Conservation (phyloP, 164 flowering plant genomes). For the Aristolochia fimbriata region DNA sequence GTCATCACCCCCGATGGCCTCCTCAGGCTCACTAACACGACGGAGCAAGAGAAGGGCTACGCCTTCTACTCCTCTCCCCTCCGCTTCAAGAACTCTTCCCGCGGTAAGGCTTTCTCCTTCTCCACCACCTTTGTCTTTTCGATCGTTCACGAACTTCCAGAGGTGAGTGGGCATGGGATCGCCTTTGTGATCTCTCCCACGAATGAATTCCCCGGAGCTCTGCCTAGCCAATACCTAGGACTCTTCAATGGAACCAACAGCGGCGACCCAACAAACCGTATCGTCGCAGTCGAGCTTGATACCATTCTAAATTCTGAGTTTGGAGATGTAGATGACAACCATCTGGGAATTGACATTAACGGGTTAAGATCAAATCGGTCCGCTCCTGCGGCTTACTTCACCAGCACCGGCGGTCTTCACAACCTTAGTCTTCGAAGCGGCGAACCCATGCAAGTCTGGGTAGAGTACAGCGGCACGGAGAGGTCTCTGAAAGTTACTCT, state of each 20-base stretch:
- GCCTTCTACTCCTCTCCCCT: slow-evolving; percentile 38
- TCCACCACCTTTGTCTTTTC: slow-evolving; percentile 50
- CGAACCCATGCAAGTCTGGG: slow-evolving; percentile 3
- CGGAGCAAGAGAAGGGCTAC: slow-evolving; percentile 22
- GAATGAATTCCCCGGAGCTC: slow-evolving; percentile 16
- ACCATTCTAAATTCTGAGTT: neutral
- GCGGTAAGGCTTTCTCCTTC: slow-evolving; percentile 27
- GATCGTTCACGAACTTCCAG: slow-evolving; percentile 31
- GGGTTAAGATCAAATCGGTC: neutral
- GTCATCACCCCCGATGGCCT: slow-evolving; percentile 27
- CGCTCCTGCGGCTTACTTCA: slow-evolving; percentile 5
- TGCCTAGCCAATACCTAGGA: slow-evolving; percentile 14
- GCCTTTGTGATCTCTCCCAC: slow-evolving; percentile 39
- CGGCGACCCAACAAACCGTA: slow-evolving; percentile 1
- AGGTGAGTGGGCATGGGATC: slow-evolving; percentile 47
- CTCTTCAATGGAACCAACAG: slow-evolving; percentile 6
- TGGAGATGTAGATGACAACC: slow-evolving; percentile 7
- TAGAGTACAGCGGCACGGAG: slow-evolving; percentile 3
- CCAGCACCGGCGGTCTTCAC: neutral
- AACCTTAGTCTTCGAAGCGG: slow-evolving; percentile 7
- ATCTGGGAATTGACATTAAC: slow-evolving; percentile 10
- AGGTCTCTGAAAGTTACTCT: slow-evolving; percentile 4
- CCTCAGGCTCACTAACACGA: slow-evolving; percentile 28
- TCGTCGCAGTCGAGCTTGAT: slow-evolving; percentile 10
- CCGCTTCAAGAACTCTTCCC: slow-evolving; percentile 21